Conservation (phyloP, 129 eudicot genomes). For the Flaveria sonorensis region DNA sequence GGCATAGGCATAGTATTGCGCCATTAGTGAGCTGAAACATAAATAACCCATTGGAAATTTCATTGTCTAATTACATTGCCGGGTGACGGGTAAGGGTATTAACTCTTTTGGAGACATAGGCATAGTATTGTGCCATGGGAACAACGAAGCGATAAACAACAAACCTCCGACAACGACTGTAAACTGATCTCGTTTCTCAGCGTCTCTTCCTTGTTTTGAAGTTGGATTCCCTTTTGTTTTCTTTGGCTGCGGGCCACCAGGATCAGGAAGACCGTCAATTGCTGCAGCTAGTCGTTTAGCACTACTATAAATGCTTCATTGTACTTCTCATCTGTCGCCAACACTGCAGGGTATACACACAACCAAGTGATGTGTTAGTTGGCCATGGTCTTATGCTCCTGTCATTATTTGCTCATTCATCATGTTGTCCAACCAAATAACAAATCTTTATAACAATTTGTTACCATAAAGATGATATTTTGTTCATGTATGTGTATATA, state of each 20-base stretch:
- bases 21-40: constrained; percentile 18
- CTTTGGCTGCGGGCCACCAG: constrained; percentile 87
- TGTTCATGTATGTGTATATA: not conserved
- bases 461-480: not conserved
- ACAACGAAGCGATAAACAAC: constrained; percentile 95
- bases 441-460: not conserved
- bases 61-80: constrained; percentile 33
- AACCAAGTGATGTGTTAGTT: not conserved
- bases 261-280: constrained; percentile 95
- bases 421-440: not conserved
- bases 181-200: constrained; percentile 93
- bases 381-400: not conserved
- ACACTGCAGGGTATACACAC: constrained; percentile 47
- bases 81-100: not conserved
- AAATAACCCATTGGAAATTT: constrained; percentile 32
- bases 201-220: constrained; percentile 96
- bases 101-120: constrained; percentile 81
- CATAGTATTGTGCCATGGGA: constrained; percentile 99
- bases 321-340: constrained; percentile 97
- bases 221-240: constrained; percentile 93
- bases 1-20: not conserved
- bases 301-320: constrained; percentile 82
- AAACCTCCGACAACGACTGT: constrained; percentile 94
- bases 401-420: not conserved
- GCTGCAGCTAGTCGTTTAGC: constrained; percentile 88